phyloP scores from a whole-genome alignment of 2,329 filamentous ascomycete species.

The Fusarium circinatum region DNA sequence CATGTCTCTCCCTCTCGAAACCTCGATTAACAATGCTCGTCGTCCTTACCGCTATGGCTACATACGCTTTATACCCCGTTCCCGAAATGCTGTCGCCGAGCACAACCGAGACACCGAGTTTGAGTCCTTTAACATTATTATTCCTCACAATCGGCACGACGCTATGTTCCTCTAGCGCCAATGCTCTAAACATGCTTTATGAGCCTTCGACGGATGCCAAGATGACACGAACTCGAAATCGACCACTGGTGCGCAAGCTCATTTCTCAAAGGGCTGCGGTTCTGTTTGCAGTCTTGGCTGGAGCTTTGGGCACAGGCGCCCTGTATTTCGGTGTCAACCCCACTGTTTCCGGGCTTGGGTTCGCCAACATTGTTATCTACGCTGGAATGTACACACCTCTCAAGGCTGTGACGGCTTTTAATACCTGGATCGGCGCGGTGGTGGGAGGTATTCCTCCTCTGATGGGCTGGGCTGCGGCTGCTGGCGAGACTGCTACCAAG shows the following conservation, averaged over 20 bases:
- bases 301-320: slow-evolving; percentile 72
- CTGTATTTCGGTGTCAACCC: slow-evolving; percentile 94
- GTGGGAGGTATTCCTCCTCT: slow-evolving; percentile 94
- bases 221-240: slow-evolving; percentile 92
- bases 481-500: slow-evolving; percentile 83
- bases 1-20: slow-evolving; percentile 92
- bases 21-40: slow-evolving; percentile 92
- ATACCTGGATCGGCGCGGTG: slow-evolving; percentile 94
- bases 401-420: slow-evolving; percentile 85
- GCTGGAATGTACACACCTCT: slow-evolving; percentile 92
- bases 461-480: slow-evolving; percentile 98
- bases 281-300: slow-evolving; percentile 81
- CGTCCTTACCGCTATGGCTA: slow-evolving; percentile 87
- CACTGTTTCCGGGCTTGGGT: slow-evolving; percentile 87
- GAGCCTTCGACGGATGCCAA: slow-evolving; percentile 89
- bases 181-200: slow-evolving; percentile 97
- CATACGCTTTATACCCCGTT: slow-evolving; percentile 93
- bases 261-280: slow-evolving; percentile 77
- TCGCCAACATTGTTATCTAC: slow-evolving; percentile 87
- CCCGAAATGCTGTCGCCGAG: slow-evolving; percentile 82
- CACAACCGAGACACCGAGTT: slow-evolving; percentile 75
- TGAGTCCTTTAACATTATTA: slow-evolving; percentile 89
- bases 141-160: slow-evolving; percentile 93
- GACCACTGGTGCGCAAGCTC: slow-evolving; percentile 86
- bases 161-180: slow-evolving; percentile 89